Evolutionary conservation across 1,284 basidiomycete genomes (phyloP).

Genomic region (Uromyces viciae-fabae): DNA sequence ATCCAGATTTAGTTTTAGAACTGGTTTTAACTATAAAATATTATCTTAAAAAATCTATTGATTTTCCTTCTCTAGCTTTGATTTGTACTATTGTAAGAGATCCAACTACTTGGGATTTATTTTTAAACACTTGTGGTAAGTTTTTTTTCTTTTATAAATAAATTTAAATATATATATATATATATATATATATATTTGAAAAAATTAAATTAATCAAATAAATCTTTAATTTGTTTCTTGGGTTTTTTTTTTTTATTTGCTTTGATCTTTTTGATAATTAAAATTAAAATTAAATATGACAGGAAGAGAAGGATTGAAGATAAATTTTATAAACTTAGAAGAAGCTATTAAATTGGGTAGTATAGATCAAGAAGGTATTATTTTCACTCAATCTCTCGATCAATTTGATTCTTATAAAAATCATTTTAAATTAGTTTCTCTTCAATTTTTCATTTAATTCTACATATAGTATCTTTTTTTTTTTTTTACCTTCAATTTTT

Average conservation of each 20-base stretch:
- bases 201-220: not conserved
- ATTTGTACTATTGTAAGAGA: not conserved
- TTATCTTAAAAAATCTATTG: not conserved
- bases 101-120: not conserved
- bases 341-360: not conserved
- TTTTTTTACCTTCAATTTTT: too few relatives aligned
- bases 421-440: too few relatives aligned
- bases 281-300: not conserved
- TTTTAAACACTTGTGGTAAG: not conserved
- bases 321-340: not conserved
- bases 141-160: not conserved
- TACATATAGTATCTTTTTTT: too few relatives aligned
- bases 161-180: not conserved
- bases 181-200: not conserved
- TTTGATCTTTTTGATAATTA: not conserved
- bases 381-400: slow-evolving; percentile 14
- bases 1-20: slow-evolving; percentile 3
- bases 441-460: too few relatives aligned
- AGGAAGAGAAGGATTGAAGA: not conserved
- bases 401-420: too few relatives aligned
- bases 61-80: not conserved
- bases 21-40: slow-evolving; percentile 8
- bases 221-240: not conserved
- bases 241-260: not conserved
- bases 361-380: not conserved